Evolutionary conservation across 2,329 filamentous ascomycete species (phyloP), one percentile per base, ranked within the genome.

Genomic region (Colletotrichum tamarilloi): DNA sequence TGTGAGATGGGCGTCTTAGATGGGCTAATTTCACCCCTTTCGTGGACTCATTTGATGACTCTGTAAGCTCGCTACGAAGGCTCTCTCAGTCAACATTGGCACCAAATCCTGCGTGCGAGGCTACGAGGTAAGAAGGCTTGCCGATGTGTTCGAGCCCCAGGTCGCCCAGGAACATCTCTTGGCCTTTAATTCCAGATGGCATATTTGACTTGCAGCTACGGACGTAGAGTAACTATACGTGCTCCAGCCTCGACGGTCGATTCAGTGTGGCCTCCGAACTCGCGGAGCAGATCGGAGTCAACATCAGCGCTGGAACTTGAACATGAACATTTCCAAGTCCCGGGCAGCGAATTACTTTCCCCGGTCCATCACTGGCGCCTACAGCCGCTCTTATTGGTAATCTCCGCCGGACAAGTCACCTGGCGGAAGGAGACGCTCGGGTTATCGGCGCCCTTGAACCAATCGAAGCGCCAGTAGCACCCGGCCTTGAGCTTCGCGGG

Each of bases 391-490:
- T 84, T 81, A 66, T 80, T 79, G 49, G 82, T 86, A 69, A 91
- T 76, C 56, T 81, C 86, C 46, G 84, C 80, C 16, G 88, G 89
- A 80, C 89, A 91, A 74, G 85, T 83, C 14, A 92, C 89, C 80
- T 88, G 84, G 80, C 85, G 82, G 81, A 89, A 92, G 67, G 81
- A 83, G 67, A 92, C 86, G 32, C 77, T 77, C 7, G 89, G 89
- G 81, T 91, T 91, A 78, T 91, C 87, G 62, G 89, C 85, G 74
- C 87, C 86, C 75, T 84, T 77, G 81, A 92, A 91, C 89, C 89
- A 92, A 82, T 91, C 88, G 78, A 91, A 92, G 73, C 90, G 88
- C 88, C 90, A 92, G 79, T 87, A 83, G 82, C 90, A 92, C 9
- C 90, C 90, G 11, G 81, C 83, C 82, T 89, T 87, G 64, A 92